Evolutionary conservation across 306 rosid species (phyloP), one percentile per base, ranked within the genome.

Genomic region (Potentilla sterilis): DNA sequence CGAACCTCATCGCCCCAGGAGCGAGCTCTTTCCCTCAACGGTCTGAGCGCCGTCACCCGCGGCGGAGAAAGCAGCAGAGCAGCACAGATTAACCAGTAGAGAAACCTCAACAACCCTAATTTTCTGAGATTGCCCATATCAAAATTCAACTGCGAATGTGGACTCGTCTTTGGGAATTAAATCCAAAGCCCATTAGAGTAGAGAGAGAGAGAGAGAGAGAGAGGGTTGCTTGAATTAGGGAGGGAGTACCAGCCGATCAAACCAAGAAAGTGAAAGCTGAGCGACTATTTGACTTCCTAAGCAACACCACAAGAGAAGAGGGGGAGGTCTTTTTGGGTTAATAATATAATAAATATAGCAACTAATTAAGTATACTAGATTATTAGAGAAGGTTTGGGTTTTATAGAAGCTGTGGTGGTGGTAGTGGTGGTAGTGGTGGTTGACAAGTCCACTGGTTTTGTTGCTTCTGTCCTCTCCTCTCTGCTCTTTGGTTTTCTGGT

Each of bases 1-100:
- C 89, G 55, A 85, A 95, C 99, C 99, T 95, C 99, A 73, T 92
- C 97, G 24, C 96, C 97, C 99, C 99, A 95, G 0, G 97, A 88
- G 18, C 89, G 89, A 83, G 92, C 80, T 75, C 89, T 85, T 74
- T 95, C 99, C 86, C 99, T 81, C 32, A 95, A 83, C 21, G 99
- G 99, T 84, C 99, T 89, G 63, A 95, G 82, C 79, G 90, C 89
- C 18, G 73, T 87, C 83, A 79, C 97, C 46, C 96, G 91, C 86
- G 72, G 90, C 87, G 72, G 83, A 42, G 77, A 73, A 79, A 88
- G 77, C 81, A 92, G 67, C 49, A 84, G 38, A 69, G 82, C 78
- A 72, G 77, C 61, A 77, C 81, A 86, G 51, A 80, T 85, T 47
- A 80, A 73, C 35, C 93, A 82, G 64, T 69, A 70, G 57, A 85